Evolutionary conservation across 768 basidiomycete genomes (phyloP).

Genomic region (Suillus placidus): DNA sequence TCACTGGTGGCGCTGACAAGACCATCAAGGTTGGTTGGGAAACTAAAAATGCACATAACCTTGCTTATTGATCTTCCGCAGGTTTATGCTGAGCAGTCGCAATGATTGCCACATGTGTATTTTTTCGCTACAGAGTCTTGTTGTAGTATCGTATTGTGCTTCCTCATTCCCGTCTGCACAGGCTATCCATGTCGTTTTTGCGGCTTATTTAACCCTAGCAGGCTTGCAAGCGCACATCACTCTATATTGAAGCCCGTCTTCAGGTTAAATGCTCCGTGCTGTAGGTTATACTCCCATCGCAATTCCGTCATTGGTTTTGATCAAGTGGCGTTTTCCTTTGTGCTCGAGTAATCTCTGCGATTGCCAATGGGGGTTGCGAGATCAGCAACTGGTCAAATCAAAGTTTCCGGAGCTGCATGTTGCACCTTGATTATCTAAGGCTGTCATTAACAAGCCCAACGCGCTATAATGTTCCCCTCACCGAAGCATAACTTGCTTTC

Average conservation of each 20-base stretch:
- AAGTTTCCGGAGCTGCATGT: neutral
- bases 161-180: neutral
- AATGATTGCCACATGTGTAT: conserved; percentile 33
- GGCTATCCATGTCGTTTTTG: neutral
- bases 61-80: conserved; percentile 22
- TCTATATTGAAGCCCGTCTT: neutral
- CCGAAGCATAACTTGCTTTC: neutral
- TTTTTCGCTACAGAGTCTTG: neutral
- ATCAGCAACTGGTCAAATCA: neutral
- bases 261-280: neutral
- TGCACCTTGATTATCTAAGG: neutral
- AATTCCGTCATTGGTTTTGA: neutral
- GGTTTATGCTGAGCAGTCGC: conserved; percentile 75
- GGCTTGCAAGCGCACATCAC: neutral
- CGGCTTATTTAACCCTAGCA: neutral
- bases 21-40: conserved; percentile 82
- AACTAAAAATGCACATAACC: neutral
- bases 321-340: neutral
- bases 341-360: neutral
- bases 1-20: conserved; percentile 98
- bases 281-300: neutral
- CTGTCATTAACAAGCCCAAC: neutral
- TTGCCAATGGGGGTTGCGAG: neutral
- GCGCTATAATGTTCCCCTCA: neutral
- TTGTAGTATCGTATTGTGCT: conserved; percentile 1